These are phyloP conservation scores for Rhodosporidiobolus odoratus DNA, from an alignment of 768 basidiomycete genomes.

Conservation along the genomic window DNA sequence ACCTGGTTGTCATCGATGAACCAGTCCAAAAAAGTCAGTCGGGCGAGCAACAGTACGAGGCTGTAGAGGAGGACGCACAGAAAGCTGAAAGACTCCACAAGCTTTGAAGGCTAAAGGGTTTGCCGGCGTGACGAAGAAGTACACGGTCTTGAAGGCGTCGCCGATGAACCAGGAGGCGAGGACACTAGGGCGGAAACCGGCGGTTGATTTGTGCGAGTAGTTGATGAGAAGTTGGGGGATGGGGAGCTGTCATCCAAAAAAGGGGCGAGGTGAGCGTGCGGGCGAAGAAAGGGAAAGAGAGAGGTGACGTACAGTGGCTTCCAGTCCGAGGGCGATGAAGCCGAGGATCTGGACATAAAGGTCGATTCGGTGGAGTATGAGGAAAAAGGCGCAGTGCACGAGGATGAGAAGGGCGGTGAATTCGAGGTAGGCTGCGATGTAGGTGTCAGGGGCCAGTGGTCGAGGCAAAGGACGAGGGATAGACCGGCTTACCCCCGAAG, in stretches of 20 bases:
- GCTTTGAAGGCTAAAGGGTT: slow-evolving; percentile 36
- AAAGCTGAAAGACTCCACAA: slow-evolving; percentile 40
- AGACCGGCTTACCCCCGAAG: slow-evolving; percentile 5
- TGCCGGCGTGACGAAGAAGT: slow-evolving; percentile 33
- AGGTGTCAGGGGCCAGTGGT: not conserved
- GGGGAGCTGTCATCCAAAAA: slow-evolving; percentile 23
- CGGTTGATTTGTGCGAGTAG: slow-evolving; percentile 34
- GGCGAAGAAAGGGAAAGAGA: not conserved
- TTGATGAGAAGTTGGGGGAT: slow-evolving; percentile 38
- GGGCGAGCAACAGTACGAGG: not conserved
- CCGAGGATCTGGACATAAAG: slow-evolving; percentile 36
- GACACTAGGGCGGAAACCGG: slow-evolving; percentile 35
- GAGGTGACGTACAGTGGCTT: slow-evolving; percentile 30
- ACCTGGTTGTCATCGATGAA: not conserved
- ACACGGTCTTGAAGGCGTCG: slow-evolving; percentile 28
- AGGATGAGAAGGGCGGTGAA: slow-evolving; percentile 32
- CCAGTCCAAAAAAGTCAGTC: not conserved
- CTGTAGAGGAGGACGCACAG: slow-evolving; percentile 9
- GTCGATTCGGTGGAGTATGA: slow-evolving; percentile 27
- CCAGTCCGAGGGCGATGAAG: slow-evolving; percentile 36
- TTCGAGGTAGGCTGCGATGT: slow-evolving; percentile 33
- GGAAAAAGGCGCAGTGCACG: slow-evolving; percentile 25
- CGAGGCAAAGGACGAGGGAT: not conserved
- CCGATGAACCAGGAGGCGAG: slow-evolving; percentile 37
- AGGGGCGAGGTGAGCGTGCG: not conserved